phyloP scores from a whole-genome alignment of 2,329 filamentous ascomycete species.

The Boeremia lycopersici region DNA sequence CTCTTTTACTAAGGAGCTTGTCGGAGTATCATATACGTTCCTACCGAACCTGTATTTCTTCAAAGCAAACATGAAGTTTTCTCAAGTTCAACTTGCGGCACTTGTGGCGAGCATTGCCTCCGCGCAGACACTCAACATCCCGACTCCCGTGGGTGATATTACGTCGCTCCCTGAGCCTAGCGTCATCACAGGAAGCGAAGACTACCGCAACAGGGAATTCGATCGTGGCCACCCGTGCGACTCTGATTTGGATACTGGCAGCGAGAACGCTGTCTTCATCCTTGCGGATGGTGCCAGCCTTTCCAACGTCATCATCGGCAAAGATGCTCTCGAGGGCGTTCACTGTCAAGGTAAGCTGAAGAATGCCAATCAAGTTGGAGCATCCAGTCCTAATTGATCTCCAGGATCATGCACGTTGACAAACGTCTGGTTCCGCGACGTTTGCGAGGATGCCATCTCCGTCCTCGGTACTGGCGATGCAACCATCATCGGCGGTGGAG shows the following conservation, averaged over 20 bases:
- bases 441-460: conserved; percentile 45
- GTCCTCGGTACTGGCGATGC: conserved; percentile 34
- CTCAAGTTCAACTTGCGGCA: conserved; percentile 26
- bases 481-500: conserved; percentile 46
- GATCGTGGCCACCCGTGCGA: conserved; percentile 30
- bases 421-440: conserved; percentile 35
- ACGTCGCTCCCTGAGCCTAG: conserved; percentile 35
- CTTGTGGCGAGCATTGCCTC: conserved; percentile 32
- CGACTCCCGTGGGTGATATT: conserved; percentile 36
- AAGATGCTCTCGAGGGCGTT: conserved; percentile 57
- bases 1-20: background rate
- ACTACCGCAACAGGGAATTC: conserved; percentile 31
- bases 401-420: conserved; percentile 54
- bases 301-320: conserved; percentile 61
- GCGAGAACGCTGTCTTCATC: conserved; percentile 56
- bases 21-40: background rate
- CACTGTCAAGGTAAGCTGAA: conserved; percentile 55
- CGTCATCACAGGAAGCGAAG: conserved; percentile 26
- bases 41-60: background rate
- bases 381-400: background rate
- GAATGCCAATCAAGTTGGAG: background rate
- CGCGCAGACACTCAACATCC: conserved; percentile 43
- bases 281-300: conserved; percentile 57
- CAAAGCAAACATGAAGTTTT: conserved; percentile 26
- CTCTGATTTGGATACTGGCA: conserved; percentile 31